Evolutionary conservation across 2,329 filamentous ascomycete species (phyloP), one percentile per base, ranked within the genome.

Genomic region (Cordyceps cateniannulata): DNA sequence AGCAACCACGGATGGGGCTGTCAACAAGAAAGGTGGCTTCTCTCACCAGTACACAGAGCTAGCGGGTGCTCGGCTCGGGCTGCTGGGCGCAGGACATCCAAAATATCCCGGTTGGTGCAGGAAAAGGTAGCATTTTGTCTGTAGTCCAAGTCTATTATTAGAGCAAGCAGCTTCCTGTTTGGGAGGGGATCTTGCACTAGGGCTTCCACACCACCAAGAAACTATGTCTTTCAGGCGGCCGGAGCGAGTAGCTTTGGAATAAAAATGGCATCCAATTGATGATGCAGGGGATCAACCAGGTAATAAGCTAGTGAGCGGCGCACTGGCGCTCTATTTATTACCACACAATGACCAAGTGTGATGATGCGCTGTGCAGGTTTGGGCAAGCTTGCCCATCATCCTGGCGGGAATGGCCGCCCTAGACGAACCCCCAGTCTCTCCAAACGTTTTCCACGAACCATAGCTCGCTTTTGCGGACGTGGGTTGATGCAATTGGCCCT

Each of bases 161-260:
- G 61, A 54, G 40, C 35, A 59, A 44, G 29, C 56, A 62, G 61
- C 61, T 62, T 62, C 61, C 61, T 62, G 8, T 55, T 62, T 60
- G 32, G 51, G 56, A 53, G 45, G 49, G 24, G 56, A 60, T 56
- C 61, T 62, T 60, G 61, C 61, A 59, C 60, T 62, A 62, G 60
- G 22, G 20, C 25, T 45, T 18, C 56, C 38, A 59, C 38, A 52
- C 24, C 22, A 49, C 10, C 38, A 52, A 25, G n/a, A n/a, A n/a
- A 16, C 48, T n/a, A 49, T 50, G 29, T 48, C 45, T 32, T 42
- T 50, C 29, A 50, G 35, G 45, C 55, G 24, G 47, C 47, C 47
- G 38, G 55, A 40, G 45, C 56, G 45, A 27, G 25, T 45, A 58
- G 54, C 54, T 18, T 48, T 49, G 44, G 10, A 58, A 40, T 40